These are phyloP conservation scores for Plasmodium ovale DNA, from an alignment of 169 alveolate species.

Conservation along the genomic window DNA sequence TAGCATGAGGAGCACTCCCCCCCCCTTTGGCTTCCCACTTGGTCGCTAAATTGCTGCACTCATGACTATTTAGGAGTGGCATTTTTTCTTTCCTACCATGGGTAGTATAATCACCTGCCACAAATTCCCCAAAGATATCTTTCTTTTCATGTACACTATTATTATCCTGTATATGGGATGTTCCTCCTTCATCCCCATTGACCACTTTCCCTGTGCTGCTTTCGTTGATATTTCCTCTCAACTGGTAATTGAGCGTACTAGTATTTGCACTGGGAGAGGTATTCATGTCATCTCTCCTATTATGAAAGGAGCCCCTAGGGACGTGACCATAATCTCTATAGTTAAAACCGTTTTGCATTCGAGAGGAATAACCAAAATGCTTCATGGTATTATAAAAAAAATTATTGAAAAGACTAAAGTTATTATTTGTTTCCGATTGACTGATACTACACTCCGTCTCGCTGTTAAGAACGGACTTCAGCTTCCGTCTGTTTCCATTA, in stretches of 20 bases:
- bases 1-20: no score
- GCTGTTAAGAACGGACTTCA: conserved; percentile 45
- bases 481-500: conserved; percentile 9
- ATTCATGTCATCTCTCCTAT: conserved; percentile 12
- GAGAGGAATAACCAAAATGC: conserved; percentile 67
- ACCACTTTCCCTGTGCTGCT: no score
- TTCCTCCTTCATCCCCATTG: no score
- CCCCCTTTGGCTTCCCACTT: no score
- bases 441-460: conserved; percentile 77
- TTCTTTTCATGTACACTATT: conserved; percentile 23
- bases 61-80: no score
- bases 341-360: conserved; percentile 1
- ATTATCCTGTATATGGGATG: no score
- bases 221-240: no score
- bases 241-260: no score
- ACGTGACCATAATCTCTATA: conserved; percentile 15
- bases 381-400: conserved; percentile 42
- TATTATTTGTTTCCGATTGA: conserved; percentile 76
- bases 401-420: conserved; percentile 67
- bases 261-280: background rate
- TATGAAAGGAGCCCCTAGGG: conserved; percentile 7
- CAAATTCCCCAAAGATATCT: conserved; percentile 36
- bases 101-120: conserved; percentile 16
- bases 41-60: no score
- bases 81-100: background rate